These are phyloP conservation scores for Sporothrix mexicana DNA, from an alignment of 2,329 filamentous ascomycete genomes.

Conservation along the genomic window DNA sequence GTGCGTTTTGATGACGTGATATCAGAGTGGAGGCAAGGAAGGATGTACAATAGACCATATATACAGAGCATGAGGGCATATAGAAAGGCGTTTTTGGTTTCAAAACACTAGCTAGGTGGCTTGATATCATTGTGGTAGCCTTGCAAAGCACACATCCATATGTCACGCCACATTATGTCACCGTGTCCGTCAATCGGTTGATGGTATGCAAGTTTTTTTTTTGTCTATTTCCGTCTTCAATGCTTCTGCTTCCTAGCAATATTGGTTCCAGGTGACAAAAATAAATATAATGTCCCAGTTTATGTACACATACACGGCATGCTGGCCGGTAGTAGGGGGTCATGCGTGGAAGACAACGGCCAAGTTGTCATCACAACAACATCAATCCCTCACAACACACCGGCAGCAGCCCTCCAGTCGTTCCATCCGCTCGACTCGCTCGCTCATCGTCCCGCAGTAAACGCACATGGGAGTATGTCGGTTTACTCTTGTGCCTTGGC, in stretches of 20 bases:
- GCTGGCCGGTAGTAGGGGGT: background rate
- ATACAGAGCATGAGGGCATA: background rate
- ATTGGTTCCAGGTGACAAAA: background rate
- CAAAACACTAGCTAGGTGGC: background rate
- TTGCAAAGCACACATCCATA: background rate
- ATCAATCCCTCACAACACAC: background rate
- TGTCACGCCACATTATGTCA: conserved; percentile 5
- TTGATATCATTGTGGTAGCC: background rate
- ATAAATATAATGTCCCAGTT: conserved; percentile 4
- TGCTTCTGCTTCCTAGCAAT: background rate
- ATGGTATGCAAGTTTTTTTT: conserved; percentile 11
- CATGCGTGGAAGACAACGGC: background rate
- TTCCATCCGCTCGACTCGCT: conserved; percentile 21
- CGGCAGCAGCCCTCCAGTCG: conserved; percentile 19
- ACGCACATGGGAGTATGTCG: background rate
- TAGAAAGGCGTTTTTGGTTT: background rate
- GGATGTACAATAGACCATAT: background rate
- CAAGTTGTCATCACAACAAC: background rate
- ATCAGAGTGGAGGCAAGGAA: background rate
- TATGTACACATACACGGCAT: conserved; percentile 34
- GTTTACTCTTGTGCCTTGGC: conserved; percentile 38
- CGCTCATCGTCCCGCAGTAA: background rate
- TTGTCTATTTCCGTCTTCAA: conserved; percentile 14
- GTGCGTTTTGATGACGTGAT: background rate
- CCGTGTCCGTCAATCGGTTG: background rate